These are phyloP conservation scores for Ceratocystis albifundus DNA, from an alignment of 2,329 filamentous ascomycete genomes.

Conservation along the genomic window DNA sequence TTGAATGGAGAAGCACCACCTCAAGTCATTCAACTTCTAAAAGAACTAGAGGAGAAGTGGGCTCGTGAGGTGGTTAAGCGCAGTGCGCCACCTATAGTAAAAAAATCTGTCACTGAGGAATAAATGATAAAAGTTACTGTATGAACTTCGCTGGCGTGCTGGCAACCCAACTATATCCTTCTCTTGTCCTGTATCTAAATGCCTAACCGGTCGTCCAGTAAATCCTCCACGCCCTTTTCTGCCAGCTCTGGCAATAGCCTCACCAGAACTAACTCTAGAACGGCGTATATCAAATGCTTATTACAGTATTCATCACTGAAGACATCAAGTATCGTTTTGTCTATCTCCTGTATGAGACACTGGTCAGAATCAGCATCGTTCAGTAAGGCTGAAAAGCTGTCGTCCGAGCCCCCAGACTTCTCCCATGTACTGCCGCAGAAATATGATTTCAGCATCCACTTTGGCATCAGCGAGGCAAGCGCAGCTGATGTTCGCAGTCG, in stretches of 20 bases:
- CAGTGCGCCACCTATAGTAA: background rate
- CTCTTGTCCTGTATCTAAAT: slow-evolving; percentile 17
- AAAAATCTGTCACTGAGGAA: background rate
- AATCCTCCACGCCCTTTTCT: slow-evolving; percentile 56
- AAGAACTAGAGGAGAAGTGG: slow-evolving; percentile 37
- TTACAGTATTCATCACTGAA: slow-evolving; percentile 81
- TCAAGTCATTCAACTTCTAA: slow-evolving; percentile 40
- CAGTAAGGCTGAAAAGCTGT: slow-evolving; percentile 25
- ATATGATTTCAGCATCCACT: slow-evolving; percentile 39
- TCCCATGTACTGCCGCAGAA: slow-evolving; percentile 33
- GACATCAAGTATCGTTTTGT: slow-evolving; percentile 55
- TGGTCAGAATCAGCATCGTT: slow-evolving; percentile 33
- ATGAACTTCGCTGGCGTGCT: background rate
- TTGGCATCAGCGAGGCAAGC: slow-evolving; percentile 40
- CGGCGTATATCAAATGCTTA: slow-evolving; percentile 74
- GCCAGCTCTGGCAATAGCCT: slow-evolving; percentile 73
- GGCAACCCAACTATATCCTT: background rate
- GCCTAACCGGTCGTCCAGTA: slow-evolving; percentile 60
- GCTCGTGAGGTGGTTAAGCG: slow-evolving; percentile 18
- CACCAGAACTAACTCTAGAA: slow-evolving; percentile 72
- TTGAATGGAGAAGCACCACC: slow-evolving; percentile 43
- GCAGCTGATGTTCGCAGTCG: slow-evolving; percentile 55
- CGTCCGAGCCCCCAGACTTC: slow-evolving; percentile 25
- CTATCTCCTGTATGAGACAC: slow-evolving; percentile 46
- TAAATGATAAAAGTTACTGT: background rate